Base-by-base conservation (phyloP, 768 basidiomycete species). In the Cystobasidium onofrii region DNA sequence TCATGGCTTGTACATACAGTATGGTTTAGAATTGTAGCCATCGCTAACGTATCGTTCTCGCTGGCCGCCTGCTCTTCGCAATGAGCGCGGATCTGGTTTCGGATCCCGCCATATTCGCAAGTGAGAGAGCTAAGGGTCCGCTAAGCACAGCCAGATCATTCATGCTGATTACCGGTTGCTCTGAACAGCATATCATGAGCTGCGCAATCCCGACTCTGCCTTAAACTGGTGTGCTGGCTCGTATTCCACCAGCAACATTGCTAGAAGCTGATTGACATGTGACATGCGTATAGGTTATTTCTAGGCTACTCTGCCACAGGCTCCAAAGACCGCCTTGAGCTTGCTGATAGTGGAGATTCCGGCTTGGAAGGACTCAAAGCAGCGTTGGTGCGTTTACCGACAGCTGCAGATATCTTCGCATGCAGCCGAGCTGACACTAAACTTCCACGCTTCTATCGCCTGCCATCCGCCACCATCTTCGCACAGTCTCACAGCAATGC, bases 1-100 rank as follows among this genome's bases (percentile, higher is more conserved):
- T 15, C 46, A 50, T 50, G 46, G 46, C 46, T 50, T 20, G n/a
- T 3, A n/a, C 46, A 50, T n/a, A n/a, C n/a, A n/a, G n/a, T n/a
- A n/a, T n/a, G n/a, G n/a, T n/a, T n/a, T n/a, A n/a, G n/a, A n/a
- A n/a, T n/a, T n/a, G n/a, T n/a, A n/a, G n/a, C n/a, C n/a, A n/a
- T n/a, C n/a, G n/a, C n/a, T n/a, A n/a, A n/a, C n/a, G n/a, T n/a
- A n/a, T n/a, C n/a, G n/a, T n/a, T 15, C 9, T 52, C 4, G 43
- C 25, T 31, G 33, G 6, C 41, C 41, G 44, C 15, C 25, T 7
- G 44, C 4, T 7, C 15, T 31, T 64, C 25, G 54, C 54, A 50
- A 71, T 71, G 69, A 71, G 69, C 55, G 69, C 55, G n/a, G 69
- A 71, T 52, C 55, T 71, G 9, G 33, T 25, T 1, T 55, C 50